Percentiles rank a stretch among this genome's conserved stretches.
phyloP scores from a whole-genome alignment of 305 asterid genomes.

The Fraxinus velutina region DNA sequence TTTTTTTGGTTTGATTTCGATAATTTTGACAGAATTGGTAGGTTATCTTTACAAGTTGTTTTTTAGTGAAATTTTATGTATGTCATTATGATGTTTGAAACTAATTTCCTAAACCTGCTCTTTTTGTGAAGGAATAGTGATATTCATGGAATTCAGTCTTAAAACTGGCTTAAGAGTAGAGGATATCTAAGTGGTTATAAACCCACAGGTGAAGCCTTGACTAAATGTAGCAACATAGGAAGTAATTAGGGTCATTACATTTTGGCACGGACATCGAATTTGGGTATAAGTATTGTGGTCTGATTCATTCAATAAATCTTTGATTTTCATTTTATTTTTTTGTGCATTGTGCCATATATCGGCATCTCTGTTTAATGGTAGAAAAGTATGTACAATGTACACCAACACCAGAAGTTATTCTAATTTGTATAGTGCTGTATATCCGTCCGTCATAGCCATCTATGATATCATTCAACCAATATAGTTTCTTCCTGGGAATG shows the following conservation, averaged over 20 bases:
- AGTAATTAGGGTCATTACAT: background rate
- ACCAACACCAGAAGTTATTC: background rate
- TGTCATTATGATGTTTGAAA: background rate
- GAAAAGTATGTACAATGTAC: background rate
- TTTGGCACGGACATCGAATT: background rate
- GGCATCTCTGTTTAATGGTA: background rate
- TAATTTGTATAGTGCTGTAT: background rate
- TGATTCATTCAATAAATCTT: background rate
- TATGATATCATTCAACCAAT: background rate
- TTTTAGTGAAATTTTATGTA: background rate
- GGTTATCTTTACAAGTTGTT: conserved; percentile 3
- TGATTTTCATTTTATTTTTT: background rate
- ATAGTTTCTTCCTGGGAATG: background rate
- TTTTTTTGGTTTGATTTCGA: background rate
- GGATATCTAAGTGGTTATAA: background rate
- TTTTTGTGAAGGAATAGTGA: background rate
- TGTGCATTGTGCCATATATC: background rate
- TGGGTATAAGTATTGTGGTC: background rate
- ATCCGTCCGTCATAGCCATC: background rate
- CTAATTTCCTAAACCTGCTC: background rate
- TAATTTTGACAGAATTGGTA: background rate
- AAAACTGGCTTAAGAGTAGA: background rate
- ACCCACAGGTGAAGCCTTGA: background rate
- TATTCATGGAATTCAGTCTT: background rate
- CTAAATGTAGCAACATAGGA: background rate